Conservation (phyloP, 257 asterid species). For the Pogostemon cablin region DNA sequence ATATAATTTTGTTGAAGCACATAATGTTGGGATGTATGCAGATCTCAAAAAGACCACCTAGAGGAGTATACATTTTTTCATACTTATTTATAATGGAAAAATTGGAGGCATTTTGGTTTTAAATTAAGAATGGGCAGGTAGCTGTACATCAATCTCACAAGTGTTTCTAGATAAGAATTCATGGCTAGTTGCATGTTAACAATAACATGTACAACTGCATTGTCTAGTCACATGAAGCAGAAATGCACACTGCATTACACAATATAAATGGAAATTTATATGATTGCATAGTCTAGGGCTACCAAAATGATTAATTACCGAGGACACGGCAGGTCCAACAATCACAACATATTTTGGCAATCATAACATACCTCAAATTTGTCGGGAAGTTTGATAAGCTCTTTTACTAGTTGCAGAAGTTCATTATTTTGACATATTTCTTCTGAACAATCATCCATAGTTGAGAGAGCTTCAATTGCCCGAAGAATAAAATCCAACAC, state of each 20-base stretch:
- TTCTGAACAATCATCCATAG: constrained; percentile 59
- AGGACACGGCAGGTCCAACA: not conserved
- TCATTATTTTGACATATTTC: constrained; percentile 55
- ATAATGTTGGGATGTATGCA: not conserved
- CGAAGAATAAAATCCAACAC: constrained; percentile 77
- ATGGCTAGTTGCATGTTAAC: not conserved
- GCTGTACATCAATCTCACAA: not conserved
- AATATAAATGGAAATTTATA: constrained; percentile 14
- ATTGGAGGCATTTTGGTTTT: constrained; percentile 3
- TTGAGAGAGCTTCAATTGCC: constrained; percentile 80
- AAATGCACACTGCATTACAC: not conserved
- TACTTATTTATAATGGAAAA: not conserved
- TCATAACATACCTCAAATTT: constrained; percentile 64
- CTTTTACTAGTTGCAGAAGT: constrained; percentile 57
- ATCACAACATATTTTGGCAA: constrained; percentile 32
- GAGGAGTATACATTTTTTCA: not conserved
- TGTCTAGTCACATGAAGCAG: constrained; percentile 1
- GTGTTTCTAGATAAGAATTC: not conserved
- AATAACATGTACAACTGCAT: not conserved
- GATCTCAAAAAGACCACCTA: not conserved
- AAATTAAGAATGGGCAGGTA: not conserved
- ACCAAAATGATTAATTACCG: not conserved
- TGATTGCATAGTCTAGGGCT: constrained; percentile 1
- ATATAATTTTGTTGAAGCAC: not conserved
- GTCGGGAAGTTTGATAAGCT: constrained; percentile 74